These are phyloP conservation scores for Suillus fuscotomentosus DNA, from an alignment of 768 basidiomycete species.

Conservation along the genomic window DNA sequence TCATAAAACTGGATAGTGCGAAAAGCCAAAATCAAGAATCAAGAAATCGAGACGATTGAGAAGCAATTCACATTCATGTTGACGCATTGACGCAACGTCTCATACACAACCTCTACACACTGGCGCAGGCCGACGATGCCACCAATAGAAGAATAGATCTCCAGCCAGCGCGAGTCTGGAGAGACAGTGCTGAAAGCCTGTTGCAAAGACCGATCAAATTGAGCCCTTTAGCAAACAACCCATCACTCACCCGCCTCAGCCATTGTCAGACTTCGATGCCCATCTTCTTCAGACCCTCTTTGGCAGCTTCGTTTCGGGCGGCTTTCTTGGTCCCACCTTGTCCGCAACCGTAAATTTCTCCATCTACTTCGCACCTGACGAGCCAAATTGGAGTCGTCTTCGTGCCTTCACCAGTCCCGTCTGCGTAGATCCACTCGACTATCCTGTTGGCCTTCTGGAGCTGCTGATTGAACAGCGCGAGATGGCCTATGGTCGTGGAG, in stretches of 20 bases:
- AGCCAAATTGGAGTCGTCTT: constrained; percentile 78
- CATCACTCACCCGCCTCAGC: constrained; percentile 7
- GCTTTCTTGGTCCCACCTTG: constrained; percentile 75
- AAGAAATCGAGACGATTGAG: neutral
- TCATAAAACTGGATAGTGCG: neutral
- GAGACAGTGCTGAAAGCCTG: constrained; percentile 46
- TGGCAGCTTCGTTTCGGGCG: constrained; percentile 81
- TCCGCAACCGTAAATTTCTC: constrained; percentile 58
- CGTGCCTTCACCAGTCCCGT: constrained; percentile 43
- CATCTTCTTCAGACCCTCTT: constrained; percentile 61
- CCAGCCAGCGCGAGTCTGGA: constrained; percentile 59
- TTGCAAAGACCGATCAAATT: neutral
- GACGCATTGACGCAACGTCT: constrained; percentile 14
- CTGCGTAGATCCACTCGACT: constrained; percentile 73
- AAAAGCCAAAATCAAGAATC: constrained; percentile 2
- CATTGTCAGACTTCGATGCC: constrained; percentile 45
- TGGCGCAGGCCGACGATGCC: constrained; percentile 43
- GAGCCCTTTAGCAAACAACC: constrained; percentile 21
- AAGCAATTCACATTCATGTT: neutral
- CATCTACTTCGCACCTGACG: constrained; percentile 62
- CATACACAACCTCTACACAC: constrained; percentile 64
- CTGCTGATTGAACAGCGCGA: constrained; percentile 79
- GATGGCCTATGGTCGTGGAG: constrained; percentile 51
- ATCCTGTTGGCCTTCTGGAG: constrained; percentile 54
- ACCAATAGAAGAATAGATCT: constrained; percentile 13